Evolutionary conservation across 2,329 filamentous ascomycete species (phyloP), one percentile per base, ranked within the genome.

Genomic region (Dactylonectria macrodidyma): DNA sequence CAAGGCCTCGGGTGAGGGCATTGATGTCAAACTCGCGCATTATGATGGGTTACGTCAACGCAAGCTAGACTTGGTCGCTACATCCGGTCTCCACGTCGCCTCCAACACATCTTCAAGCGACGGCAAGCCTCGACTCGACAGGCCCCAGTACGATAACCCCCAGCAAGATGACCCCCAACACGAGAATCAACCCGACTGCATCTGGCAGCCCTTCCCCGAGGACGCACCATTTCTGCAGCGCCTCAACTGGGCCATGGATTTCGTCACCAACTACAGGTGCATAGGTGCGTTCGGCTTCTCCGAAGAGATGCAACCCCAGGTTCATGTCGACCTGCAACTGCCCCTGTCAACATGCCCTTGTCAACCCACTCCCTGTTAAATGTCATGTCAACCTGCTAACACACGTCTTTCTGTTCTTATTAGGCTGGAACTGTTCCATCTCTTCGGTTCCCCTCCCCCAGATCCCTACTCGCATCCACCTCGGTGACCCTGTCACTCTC

Each of bases 141-240:
- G 26, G 26, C 26, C 26, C 26, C 26, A 30, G 26, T 30, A 30
- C 26, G 26, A 30, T 30, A 30, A 30, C 26, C 26, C 26, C 26
- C 26, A 30, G 26, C 41, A 8, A 46, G 14, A 9, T n/a, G 19
- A 34, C 16, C 30, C 30, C 14, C 50, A 33, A n/a, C 24, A 33
- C 0, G 74, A 81, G 19, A 78, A 80, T 5, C 80, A 19, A 19
- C 19, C 81, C 52, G 84, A 88, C 65, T 90, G 90, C 63, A 85
- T 87, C 73, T 92, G 90, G 90, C 85, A 92, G 75, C 78, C 84
- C 1, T 92, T 87, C 70, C 90, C 89, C 0, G 81, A 82, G 4
- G 76, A 85, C 3, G 85, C 78, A 1, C 77, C 86, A 0, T 85
- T 90, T 52, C 59, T 75, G 26, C 78, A 85, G 47, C 84, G 90